Percentiles rank a stretch among this genome's conserved stretches.
Evolutionary conservation across 2,329 filamentous ascomycete genomes (phyloP).

Genomic region (Magnaporthiopsis rhizophila): DNA sequence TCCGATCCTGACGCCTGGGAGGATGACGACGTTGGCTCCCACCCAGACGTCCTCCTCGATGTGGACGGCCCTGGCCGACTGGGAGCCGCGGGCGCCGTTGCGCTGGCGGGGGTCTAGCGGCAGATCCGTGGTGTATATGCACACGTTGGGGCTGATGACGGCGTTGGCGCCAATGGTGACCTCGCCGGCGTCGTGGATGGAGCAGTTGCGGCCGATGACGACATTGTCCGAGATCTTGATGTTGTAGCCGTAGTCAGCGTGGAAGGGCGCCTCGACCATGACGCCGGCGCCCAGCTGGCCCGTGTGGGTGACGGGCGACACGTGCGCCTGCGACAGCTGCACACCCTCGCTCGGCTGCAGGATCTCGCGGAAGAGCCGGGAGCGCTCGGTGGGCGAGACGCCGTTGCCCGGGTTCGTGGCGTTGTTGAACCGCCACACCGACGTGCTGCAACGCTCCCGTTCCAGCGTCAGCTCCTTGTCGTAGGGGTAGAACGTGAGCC

Average conservation of each 20-base stretch:
- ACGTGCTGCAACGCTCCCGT: slow-evolving; percentile 73
- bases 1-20: slow-evolving; percentile 74
- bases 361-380: slow-evolving; percentile 64
- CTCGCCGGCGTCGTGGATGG: slow-evolving; percentile 76
- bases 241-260: slow-evolving; percentile 94
- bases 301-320: slow-evolving; percentile 41
- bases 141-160: slow-evolving; percentile 77
- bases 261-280: slow-evolving; percentile 79
- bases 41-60: slow-evolving; percentile 86
- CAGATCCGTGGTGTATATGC: slow-evolving; percentile 68
- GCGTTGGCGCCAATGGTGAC: slow-evolving; percentile 74
- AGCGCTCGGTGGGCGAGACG: slow-evolving; percentile 59
- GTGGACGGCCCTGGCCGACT: slow-evolving; percentile 61
- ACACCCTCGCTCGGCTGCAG: slow-evolving; percentile 53
- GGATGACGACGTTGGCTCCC: slow-evolving; percentile 66
- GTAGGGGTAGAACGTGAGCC: slow-evolving; percentile 71
- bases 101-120: slow-evolving; percentile 66
- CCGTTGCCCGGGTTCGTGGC: slow-evolving; percentile 67
- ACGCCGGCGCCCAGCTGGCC: slow-evolving; percentile 67
- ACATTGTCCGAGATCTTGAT: slow-evolving; percentile 81
- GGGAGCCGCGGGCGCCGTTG: slow-evolving; percentile 64
- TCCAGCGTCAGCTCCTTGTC: slow-evolving; percentile 72
- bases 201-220: slow-evolving; percentile 74
- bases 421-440: slow-evolving; percentile 81
- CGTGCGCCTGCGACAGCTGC: slow-evolving; percentile 46